Percentiles rank a stretch among this genome's conserved stretches.
These are phyloP conservation scores for Lentinula detonsa DNA, from an alignment of 768 basidiomycete genomes.

Conservation along the genomic window DNA sequence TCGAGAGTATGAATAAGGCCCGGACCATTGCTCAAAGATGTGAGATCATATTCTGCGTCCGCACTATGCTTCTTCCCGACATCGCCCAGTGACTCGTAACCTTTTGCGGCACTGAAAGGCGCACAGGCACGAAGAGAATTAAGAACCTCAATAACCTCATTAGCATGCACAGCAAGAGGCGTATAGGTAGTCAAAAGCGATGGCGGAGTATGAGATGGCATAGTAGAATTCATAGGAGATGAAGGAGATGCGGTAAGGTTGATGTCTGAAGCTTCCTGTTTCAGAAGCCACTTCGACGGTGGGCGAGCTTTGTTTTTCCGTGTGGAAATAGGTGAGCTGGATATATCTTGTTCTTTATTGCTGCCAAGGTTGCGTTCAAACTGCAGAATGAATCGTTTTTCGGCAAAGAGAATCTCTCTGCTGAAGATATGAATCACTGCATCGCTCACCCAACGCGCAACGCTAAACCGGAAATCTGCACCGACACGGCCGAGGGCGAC, in stretches of 20 bases:
- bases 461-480: constrained; percentile 73
- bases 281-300: constrained; percentile 22
- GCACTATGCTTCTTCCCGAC: neutral
- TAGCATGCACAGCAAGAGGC: constrained; percentile 67
- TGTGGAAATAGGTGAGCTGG: constrained; percentile 19
- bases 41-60: neutral
- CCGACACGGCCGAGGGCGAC: constrained; percentile 90
- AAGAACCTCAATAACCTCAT: constrained; percentile 64
- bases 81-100: neutral
- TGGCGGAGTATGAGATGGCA: constrained; percentile 60
- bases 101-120: constrained; percentile 43
- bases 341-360: constrained; percentile 12
- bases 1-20: constrained; percentile 48
- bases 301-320: constrained; percentile 25
- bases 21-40: neutral
- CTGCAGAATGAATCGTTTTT: constrained; percentile 26
- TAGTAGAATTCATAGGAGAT: constrained; percentile 16
- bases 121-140: constrained; percentile 82
- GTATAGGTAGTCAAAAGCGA: constrained; percentile 67
- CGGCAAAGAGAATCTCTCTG: constrained; percentile 41
- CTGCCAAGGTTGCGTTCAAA: constrained; percentile 14
- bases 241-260: constrained; percentile 16
- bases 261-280: constrained; percentile 8
- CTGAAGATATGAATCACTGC: constrained; percentile 57
- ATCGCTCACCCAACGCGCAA: constrained; percentile 59